phyloP scores from a whole-genome alignment of 495 filamentous ascomycete genomes.

The Penicillium cataractarum region DNA sequence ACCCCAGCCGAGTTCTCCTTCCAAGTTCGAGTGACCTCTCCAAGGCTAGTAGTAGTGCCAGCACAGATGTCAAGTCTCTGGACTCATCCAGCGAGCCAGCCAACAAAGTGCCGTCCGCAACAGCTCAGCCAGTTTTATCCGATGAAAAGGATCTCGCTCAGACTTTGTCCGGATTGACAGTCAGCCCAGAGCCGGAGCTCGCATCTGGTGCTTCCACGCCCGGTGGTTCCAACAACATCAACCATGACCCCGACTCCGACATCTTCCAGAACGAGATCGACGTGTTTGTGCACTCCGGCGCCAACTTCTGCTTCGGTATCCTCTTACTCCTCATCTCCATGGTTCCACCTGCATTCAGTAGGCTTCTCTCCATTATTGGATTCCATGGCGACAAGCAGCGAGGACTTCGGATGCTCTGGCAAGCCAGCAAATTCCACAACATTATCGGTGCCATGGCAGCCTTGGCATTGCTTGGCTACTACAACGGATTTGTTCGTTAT shows the following conservation, averaged over 20 bases:
- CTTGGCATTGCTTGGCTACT: constrained; percentile 78
- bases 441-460: constrained; percentile 90
- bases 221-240: constrained; percentile 36
- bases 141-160: constrained; percentile 29
- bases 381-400: constrained; percentile 88
- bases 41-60: constrained; percentile 17
- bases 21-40: constrained; percentile 22
- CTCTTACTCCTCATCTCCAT: constrained; percentile 84
- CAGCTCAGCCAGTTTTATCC: not conserved
- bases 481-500: constrained; percentile 82
- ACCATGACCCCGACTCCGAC: constrained; percentile 54
- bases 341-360: constrained; percentile 86
- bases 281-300: constrained; percentile 84
- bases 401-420: constrained; percentile 87
- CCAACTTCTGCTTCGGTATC: constrained; percentile 86
- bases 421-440: constrained; percentile 82
- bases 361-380: constrained; percentile 83
- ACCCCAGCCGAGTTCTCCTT: constrained; percentile 19
- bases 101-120: constrained; percentile 7
- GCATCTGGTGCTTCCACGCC: constrained; percentile 26
- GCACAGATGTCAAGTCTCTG: constrained; percentile 16
- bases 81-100: constrained; percentile 22
- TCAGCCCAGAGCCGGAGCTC: constrained; percentile 24
- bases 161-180: constrained; percentile 38
- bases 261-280: constrained; percentile 73